Conservation (phyloP, 441 rosid genomes). For the Pelargonium australe region DNA sequence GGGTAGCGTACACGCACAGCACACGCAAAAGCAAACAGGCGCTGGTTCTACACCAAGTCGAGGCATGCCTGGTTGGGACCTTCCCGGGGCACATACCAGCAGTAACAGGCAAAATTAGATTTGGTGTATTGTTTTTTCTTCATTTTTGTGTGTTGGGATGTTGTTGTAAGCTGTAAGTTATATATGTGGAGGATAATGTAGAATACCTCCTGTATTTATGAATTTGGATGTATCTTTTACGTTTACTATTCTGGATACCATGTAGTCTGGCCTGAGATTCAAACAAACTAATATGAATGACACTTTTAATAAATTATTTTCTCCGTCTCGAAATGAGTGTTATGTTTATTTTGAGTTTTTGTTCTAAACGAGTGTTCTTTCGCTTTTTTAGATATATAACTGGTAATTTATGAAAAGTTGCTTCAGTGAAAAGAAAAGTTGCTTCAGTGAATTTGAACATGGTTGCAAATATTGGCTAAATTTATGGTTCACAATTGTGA, state of each 20-base stretch:
- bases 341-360: too few relatives aligned
- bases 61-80: constrained; percentile 1
- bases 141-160: neutral
- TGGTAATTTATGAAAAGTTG: too few relatives aligned
- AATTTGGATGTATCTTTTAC: neutral
- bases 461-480: too few relatives aligned
- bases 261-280: neutral
- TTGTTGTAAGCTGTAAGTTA: too few relatives aligned
- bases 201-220: neutral
- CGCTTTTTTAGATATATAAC: too few relatives aligned
- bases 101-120: neutral
- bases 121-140: neutral
- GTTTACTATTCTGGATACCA: neutral
- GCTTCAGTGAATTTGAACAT: too few relatives aligned
- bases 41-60: neutral
- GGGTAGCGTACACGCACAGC: neutral
- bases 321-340: too few relatives aligned
- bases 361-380: too few relatives aligned
- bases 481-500: too few relatives aligned
- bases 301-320: too few relatives aligned
- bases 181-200: neutral
- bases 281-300: too few relatives aligned
- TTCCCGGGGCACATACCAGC: neutral
- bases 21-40: neutral
- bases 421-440: too few relatives aligned